phyloP scores from a whole-genome alignment of 345 rosid genomes.

The Gossypioides kirkii region DNA sequence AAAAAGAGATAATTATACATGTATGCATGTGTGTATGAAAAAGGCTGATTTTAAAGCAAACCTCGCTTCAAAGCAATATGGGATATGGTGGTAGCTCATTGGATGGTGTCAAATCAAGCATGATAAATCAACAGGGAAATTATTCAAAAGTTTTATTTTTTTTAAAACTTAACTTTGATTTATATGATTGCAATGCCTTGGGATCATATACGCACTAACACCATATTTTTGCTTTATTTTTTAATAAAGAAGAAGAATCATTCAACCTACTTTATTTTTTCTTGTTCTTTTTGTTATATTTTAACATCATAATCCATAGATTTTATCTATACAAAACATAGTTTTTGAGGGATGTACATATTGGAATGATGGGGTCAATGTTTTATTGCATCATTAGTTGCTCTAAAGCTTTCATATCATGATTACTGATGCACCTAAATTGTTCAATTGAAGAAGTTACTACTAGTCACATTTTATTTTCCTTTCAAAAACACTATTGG shows the following conservation, averaged over 20 bases:
- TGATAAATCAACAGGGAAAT: neutral
- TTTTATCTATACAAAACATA: too few relatives aligned
- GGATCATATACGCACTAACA: neutral
- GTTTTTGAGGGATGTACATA: too few relatives aligned
- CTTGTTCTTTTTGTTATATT: neutral
- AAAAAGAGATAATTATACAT: too few relatives aligned
- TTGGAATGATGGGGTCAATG: too few relatives aligned
- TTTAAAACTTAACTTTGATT: neutral
- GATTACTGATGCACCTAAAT: too few relatives aligned
- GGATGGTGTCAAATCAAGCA: neutral
- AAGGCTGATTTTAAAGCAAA: neutral
- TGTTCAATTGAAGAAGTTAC: too few relatives aligned
- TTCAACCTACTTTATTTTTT: neutral
- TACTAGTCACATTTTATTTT: too few relatives aligned
- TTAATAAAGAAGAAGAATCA: neutral
- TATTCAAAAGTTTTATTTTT: conserved; percentile 3
- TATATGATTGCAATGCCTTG: neutral
- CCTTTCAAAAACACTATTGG: too few relatives aligned
- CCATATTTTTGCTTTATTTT: neutral
- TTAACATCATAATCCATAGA: neutral
- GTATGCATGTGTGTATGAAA: neutral
- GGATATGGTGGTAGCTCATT: neutral
- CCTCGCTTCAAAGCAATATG: neutral
- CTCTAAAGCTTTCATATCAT: too few relatives aligned
- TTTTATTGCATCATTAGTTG: too few relatives aligned